Evolutionary conservation across 2,329 filamentous ascomycete species (phyloP).

Genomic region (Fusarium subtropicale): DNA sequence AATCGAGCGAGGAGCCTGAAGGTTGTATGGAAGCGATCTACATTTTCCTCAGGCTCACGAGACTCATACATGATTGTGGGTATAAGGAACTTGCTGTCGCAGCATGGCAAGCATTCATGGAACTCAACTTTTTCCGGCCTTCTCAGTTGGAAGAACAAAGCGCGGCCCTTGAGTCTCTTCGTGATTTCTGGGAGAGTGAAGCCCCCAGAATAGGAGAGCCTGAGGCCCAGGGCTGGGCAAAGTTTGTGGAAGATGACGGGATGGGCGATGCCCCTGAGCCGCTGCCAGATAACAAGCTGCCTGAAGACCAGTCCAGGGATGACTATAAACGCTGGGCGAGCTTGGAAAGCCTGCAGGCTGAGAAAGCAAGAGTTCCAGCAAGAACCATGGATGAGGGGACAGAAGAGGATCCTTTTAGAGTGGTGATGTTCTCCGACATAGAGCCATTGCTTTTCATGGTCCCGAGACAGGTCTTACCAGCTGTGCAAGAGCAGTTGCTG

Average conservation of each 20-base stretch:
- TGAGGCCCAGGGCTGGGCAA: constrained; percentile 76
- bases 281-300: constrained; percentile 15
- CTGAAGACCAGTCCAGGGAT: constrained; percentile 52
- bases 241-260: constrained; percentile 57
- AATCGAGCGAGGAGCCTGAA: background rate
- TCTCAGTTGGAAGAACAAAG: constrained; percentile 42
- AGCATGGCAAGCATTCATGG: constrained; percentile 85
- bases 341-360: constrained; percentile 64
- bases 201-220: constrained; percentile 80
- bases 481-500: constrained; percentile 63
- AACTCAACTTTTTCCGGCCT: constrained; percentile 74
- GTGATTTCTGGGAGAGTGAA: constrained; percentile 90
- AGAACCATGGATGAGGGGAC: constrained; percentile 78
- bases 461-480: constrained; percentile 52
- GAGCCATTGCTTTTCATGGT: constrained; percentile 69
- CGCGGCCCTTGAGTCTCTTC: constrained; percentile 61
- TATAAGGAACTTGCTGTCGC: constrained; percentile 81
- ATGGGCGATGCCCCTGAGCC: constrained; percentile 57
- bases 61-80: constrained; percentile 80
- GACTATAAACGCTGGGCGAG: constrained; percentile 64
- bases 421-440: constrained; percentile 84
- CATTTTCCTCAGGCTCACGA: constrained; percentile 78
- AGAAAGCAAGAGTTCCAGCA: constrained; percentile 70
- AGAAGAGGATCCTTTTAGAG: constrained; percentile 84
- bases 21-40: constrained; percentile 63